phyloP scores from a whole-genome alignment of 108 stramenopile species.

The Cylindrotheca fusiformis region DNA sequence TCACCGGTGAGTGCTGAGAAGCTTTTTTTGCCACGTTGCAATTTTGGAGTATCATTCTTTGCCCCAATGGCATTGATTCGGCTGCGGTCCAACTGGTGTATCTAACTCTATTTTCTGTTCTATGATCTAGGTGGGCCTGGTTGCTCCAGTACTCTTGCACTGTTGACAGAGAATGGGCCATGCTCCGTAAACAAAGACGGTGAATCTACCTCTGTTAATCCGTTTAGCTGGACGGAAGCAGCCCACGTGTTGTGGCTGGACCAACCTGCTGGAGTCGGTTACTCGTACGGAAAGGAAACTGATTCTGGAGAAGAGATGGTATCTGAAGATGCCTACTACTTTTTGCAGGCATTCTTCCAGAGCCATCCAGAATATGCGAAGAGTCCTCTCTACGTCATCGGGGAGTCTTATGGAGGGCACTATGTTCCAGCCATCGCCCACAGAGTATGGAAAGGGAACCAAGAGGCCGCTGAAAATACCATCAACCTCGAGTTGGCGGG shows the following conservation, averaged over 20 bases:
- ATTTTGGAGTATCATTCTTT: slow-evolving; percentile 79
- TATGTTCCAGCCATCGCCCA: slow-evolving; percentile 92
- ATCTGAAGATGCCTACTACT: slow-evolving; percentile 92
- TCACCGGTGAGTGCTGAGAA: slow-evolving; percentile 83
- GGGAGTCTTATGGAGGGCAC: slow-evolving; percentile 95
- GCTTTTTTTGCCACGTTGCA: slow-evolving; percentile 66
- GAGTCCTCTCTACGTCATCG: slow-evolving; percentile 77
- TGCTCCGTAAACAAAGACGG: slow-evolving; percentile 91
- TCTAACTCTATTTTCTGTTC: neutral
- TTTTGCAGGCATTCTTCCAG: slow-evolving; percentile 90
- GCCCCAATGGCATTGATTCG: too few species aligned
- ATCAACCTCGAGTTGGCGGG: slow-evolving; percentile 78
- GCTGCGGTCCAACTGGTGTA: neutral
- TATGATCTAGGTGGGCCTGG: slow-evolving; percentile 44
- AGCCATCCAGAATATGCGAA: slow-evolving; percentile 81
- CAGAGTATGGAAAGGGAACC: slow-evolving; percentile 37
- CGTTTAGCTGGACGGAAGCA: slow-evolving; percentile 90
- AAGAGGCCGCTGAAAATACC: slow-evolving; percentile 20
- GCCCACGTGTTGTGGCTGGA: slow-evolving; percentile 98
- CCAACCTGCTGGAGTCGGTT: slow-evolving; percentile 96
- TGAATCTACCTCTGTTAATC: slow-evolving; percentile 79
- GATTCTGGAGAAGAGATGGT: slow-evolving; percentile 92
- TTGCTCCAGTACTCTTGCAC: slow-evolving; percentile 85
- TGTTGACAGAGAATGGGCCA: slow-evolving; percentile 96
- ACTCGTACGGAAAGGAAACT: slow-evolving; percentile 81